Percentiles rank a stretch among this genome's conserved stretches.
Evolutionary conservation across 2,329 filamentous ascomycete genomes (phyloP).

Genomic region (Chlorencoelia australis): DNA sequence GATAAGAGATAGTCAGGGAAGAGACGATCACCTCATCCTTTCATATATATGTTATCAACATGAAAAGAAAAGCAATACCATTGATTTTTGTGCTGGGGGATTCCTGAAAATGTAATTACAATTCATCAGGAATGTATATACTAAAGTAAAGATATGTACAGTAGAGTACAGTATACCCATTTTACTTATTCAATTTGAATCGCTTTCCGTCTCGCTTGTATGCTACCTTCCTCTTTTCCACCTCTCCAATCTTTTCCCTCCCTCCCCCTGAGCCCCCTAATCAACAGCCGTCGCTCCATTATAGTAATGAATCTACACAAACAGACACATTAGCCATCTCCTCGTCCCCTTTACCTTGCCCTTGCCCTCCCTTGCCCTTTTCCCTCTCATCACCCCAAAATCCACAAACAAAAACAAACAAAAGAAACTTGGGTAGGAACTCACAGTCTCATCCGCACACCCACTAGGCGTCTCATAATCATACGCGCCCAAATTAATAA

Average conservation of each 20-base stretch:
- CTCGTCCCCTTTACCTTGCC: not conserved
- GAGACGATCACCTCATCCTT: too few relatives aligned
- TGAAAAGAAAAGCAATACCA: too few relatives aligned
- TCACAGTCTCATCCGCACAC: constrained; percentile 48
- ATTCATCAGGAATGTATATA: constrained; percentile 4
- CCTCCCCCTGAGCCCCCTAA: not conserved
- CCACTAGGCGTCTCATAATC: constrained; percentile 46
- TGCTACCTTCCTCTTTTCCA: not conserved
- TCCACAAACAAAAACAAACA: too few relatives aligned
- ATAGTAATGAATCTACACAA: constrained; percentile 33
- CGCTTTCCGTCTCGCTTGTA: not conserved
- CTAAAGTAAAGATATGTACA: not conserved
- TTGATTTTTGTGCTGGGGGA: too few relatives aligned
- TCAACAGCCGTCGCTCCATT: constrained; percentile 29
- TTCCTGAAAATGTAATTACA: too few relatives aligned
- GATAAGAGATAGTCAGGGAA: too few relatives aligned
- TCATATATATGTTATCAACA: too few relatives aligned
- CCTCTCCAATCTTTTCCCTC: not conserved
- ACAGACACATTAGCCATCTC: constrained; percentile 5
- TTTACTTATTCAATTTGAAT: not conserved
- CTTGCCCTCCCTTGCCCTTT: too few relatives aligned
- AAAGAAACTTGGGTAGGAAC: constrained; percentile 17
- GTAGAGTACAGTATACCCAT: too few relatives aligned
- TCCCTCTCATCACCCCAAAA: not conserved
- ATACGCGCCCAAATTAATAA: constrained; percentile 50